These are phyloP conservation scores for Alisma plantagoaquatica DNA, from an alignment of 106 monocot genomes.

Conservation along the genomic window DNA sequence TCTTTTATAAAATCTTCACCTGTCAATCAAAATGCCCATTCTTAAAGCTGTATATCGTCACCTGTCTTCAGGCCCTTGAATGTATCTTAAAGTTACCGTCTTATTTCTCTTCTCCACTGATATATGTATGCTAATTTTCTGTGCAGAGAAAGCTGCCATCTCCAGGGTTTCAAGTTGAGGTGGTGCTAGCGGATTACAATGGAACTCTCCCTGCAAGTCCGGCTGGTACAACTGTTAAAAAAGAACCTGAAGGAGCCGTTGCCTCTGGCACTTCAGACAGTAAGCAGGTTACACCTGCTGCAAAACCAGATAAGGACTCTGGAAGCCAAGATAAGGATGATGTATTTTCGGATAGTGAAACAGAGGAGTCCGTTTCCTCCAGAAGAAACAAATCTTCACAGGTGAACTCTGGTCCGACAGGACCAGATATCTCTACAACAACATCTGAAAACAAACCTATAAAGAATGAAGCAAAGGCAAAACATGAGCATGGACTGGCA, in stretches of 20 bases:
- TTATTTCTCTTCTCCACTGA: too few species aligned
- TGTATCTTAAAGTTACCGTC: too few species aligned
- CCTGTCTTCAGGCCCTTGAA: too few species aligned
- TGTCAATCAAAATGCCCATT: too few species aligned
- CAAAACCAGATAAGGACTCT: constrained; percentile 1
- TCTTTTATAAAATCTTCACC: too few species aligned
- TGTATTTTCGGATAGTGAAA: constrained; percentile 87
- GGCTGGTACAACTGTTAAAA: constrained; percentile 4
- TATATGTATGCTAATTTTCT: too few species aligned
- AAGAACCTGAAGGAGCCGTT: constrained; percentile 2
- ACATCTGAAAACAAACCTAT: neutral
- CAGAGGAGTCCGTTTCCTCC: constrained; percentile 28
- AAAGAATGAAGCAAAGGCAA: neutral
- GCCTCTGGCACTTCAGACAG: neutral
- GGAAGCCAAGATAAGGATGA: constrained; percentile 46
- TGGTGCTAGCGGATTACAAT: constrained; percentile 78
- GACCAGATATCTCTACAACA: neutral
- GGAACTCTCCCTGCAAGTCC: constrained; percentile 31
- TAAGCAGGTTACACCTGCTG: neutral
- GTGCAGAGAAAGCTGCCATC: constrained; percentile 92
- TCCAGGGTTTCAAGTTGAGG: constrained; percentile 90
- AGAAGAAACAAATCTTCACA: constrained; percentile 8
- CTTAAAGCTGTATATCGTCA: too few species aligned
- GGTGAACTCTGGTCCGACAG: neutral
- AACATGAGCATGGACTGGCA: neutral